Evolutionary conservation across 768 basidiomycete genomes (phyloP), one percentile per base, ranked within the genome.

Genomic region (Crassisporium funariophilum): DNA sequence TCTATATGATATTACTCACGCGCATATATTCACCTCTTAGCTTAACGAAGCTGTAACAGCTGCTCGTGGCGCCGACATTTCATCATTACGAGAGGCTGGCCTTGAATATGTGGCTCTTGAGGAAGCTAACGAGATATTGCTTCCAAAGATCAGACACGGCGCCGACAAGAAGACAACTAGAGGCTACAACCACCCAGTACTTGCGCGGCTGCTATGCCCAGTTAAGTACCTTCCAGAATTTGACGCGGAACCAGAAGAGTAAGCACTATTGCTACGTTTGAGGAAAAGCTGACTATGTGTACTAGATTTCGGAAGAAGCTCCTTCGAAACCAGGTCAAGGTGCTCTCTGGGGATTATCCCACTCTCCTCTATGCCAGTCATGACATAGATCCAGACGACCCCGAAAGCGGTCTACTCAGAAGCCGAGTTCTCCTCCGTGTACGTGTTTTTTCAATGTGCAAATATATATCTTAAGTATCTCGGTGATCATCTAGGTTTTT

Each of bases 121-220:
- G 5, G 11, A 31, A 5, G 11, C 29, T 31, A n/a, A 31, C 5
- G 5, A 31, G n/a, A n/a, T 31, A 2, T n/a, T 31, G 3, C 3
- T 31, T 5, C 29, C 29, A 2, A 31, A 31, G n/a, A 31, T 31
- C 29, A 31, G 29, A 31, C 5, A 5, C 10, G 29, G 29, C 10
- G 29, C 29, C 2, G 29, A 31, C 10, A 31, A 31, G 5, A 31
- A 31, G 5, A 31, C 29, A 25, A 27, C 24, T 2, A 21, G 35
- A 23, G 45, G 37, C 4, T 31, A 36, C 25, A 21, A 47, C 11
- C 35, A 47, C 20, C 7, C 24, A 2, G 36, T 38, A 13, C 37
- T 47, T 37, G 22, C 37, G 15, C 23, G 45, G 1, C 12, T 39
- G 5, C 27, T 47, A 7, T 47, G 45, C 15, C 45, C 45, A 19